These are phyloP conservation scores for Plasmodium cynomolgi DNA, from an alignment of 169 alveolate genomes.

Conservation along the genomic window DNA sequence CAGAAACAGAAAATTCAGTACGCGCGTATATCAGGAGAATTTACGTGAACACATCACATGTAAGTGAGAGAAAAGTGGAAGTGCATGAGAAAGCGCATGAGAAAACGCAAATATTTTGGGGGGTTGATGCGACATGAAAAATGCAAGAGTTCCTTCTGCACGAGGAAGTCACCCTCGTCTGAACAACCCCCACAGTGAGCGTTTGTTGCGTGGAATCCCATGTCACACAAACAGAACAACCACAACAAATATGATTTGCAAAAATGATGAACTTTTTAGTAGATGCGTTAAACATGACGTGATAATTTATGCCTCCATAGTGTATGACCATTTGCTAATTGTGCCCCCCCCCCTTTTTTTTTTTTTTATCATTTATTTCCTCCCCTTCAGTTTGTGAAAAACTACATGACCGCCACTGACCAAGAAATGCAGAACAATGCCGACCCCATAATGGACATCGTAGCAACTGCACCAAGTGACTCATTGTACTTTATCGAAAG, in stretches of 20 bases:
- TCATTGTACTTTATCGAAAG: slow-evolving; percentile 70
- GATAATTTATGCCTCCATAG: background rate
- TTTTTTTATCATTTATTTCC: background rate
- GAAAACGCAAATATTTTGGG: background rate
- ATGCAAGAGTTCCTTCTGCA: background rate
- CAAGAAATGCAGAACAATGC: slow-evolving; percentile 75
- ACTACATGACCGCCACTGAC: slow-evolving; percentile 69
- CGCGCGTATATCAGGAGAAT: slow-evolving; percentile 52
- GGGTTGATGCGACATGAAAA: background rate
- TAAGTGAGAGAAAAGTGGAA: slow-evolving; percentile 13
- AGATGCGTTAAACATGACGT: background rate
- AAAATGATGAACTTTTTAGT: background rate
- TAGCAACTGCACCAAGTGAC: slow-evolving; percentile 75
- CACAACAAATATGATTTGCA: background rate
- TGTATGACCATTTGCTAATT: background rate
- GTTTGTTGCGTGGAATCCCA: background rate
- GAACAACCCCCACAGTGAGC: background rate
- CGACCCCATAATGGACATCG: slow-evolving; percentile 73
- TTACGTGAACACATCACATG: slow-evolving; percentile 53
- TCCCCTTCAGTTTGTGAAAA: slow-evolving; percentile 38
- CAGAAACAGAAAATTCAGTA: slow-evolving; percentile 34
- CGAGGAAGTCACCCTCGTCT: background rate
- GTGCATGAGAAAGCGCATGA: background rate
- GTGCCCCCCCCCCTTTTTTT: background rate
- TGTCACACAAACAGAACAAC: background rate